Percentiles rank a stretch among this genome's conserved stretches.
phyloP scores from a whole-genome alignment of 202 grass and related monocot species.

The Brachypodium distachyon region DNA sequence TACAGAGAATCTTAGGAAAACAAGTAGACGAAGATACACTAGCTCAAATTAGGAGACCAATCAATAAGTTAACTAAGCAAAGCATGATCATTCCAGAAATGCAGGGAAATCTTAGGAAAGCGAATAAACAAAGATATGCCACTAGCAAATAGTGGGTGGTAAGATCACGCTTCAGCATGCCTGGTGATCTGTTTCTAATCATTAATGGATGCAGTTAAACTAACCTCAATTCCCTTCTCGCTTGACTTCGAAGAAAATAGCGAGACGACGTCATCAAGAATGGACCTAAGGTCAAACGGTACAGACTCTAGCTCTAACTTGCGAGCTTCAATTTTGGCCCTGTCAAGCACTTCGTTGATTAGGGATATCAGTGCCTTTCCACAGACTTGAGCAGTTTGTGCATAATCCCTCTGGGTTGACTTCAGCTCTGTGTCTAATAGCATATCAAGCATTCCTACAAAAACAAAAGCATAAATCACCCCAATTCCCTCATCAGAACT shows the following conservation, averaged over 20 bases:
- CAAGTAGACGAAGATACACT: not conserved
- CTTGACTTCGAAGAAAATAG: slow-evolving; percentile 79
- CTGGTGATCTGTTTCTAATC: not conserved
- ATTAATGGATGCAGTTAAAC: not conserved
- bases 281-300: slow-evolving; percentile 77
- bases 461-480: slow-evolving; percentile 8
- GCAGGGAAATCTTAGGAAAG: slow-evolving; percentile 8
- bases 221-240: slow-evolving; percentile 87
- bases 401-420: slow-evolving; percentile 80
- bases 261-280: slow-evolving; percentile 85
- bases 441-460: slow-evolving; percentile 95
- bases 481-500: slow-evolving; percentile 8
- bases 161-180: not conserved
- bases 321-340: slow-evolving; percentile 91
- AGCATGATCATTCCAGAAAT: not conserved
- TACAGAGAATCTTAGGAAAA: slow-evolving; percentile 10
- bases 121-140: not conserved
- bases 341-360: slow-evolving; percentile 97
- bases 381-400: slow-evolving; percentile 89
- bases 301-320: slow-evolving; percentile 82
- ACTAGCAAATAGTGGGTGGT: not conserved
- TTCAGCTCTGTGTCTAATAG: slow-evolving; percentile 78
- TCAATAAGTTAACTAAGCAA: slow-evolving; percentile 12
- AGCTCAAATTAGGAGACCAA: slow-evolving; percentile 24
- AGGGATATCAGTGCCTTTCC: slow-evolving; percentile 87